Base-by-base conservation (phyloP, 2,329 filamentous ascomycete species). In the Fusarium mundagurra region DNA sequence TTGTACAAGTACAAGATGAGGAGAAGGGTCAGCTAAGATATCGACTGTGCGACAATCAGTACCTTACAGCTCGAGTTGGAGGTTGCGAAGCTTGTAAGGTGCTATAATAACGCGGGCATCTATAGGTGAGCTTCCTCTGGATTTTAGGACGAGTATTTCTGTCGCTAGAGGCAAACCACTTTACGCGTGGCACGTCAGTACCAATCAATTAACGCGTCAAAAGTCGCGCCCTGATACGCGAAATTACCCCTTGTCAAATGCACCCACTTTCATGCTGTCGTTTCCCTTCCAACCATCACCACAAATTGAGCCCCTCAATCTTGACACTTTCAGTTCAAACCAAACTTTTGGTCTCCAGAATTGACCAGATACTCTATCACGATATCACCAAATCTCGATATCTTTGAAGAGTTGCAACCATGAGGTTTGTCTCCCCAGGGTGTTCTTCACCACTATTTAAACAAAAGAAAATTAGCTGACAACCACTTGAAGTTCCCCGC, bases 401-500 rank as follows among this genome's bases (percentile, higher is more conserved):
- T 53, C 60, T 31, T 33, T 43, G 27, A 66, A 60, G 63, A 61
- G 44, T 36, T 20, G 20, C 11, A 65, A 74, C 29, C 13, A 76
- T 76, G 71, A 76, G 70, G 73, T 60, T 58, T 31, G 50, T 36
- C 44, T 12, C 11, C 44, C n/a, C 8, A 45, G 12, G 24, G 43
- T 8, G 27, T 29, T 17, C 8, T 16, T 29, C 18, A 29, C 2
- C 22, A 41, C 14, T 9, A 38, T 22, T 7, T 1, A 6, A 12
- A 34, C n/a, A 58, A 33, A 6, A 34, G 24, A 22, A 51, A 43
- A 63, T 36, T 6, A 38, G 24, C 76, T 76, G 45, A 78, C 73
- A 50, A 77, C 73, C 29, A 18, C 9, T 38, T 55, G 31, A 80
- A 97, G 94, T 87, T 97, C 94, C 82, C 95, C 95, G 81, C 88